Evolutionary conservation across 2,329 filamentous ascomycete species (phyloP).

Genomic region (Aspergillus carbonarius): DNA sequence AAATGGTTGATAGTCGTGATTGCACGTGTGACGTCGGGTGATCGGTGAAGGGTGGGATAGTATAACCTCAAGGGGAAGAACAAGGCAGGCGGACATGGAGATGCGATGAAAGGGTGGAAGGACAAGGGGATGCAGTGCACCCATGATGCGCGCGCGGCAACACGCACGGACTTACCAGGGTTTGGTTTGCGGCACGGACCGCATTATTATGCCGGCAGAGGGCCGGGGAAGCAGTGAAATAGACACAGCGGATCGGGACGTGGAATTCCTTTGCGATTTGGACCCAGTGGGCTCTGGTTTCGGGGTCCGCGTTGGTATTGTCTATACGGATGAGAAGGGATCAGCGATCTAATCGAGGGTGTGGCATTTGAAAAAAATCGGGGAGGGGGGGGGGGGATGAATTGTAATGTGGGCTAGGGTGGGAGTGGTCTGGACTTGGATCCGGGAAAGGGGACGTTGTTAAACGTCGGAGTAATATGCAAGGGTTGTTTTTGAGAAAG

Average conservation of each 20-base stretch:
- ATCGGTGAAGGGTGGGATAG: not conserved
- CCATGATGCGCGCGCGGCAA: not conserved
- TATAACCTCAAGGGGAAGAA: not conserved
- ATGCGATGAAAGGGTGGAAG: not conserved
- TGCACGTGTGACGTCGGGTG: not conserved
- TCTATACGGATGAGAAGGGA: constrained; percentile 54
- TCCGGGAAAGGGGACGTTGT: constrained; percentile 4
- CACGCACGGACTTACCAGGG: constrained; percentile 31
- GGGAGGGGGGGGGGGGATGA: not conserved
- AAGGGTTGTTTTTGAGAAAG: constrained; percentile 9
- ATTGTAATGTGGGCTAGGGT: constrained; percentile 3
- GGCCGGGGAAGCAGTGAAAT: constrained; percentile 71
- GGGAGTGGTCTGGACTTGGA: not conserved
- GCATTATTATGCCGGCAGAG: constrained; percentile 84
- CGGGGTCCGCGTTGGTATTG: constrained; percentile 88
- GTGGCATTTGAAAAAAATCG: not conserved
- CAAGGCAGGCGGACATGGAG: too few species aligned
- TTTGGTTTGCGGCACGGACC: constrained; percentile 66
- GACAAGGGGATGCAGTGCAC: not conserved
- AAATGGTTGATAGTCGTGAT: not conserved
- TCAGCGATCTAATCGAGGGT: not conserved
- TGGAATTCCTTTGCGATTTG: constrained; percentile 67
- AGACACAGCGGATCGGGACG: constrained; percentile 79
- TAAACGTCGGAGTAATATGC: constrained; percentile 18
- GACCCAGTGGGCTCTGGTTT: constrained; percentile 77